Base-by-base conservation (phyloP, 192 early-diverging fungal genomes). In the Coemansia sp. region DNA sequence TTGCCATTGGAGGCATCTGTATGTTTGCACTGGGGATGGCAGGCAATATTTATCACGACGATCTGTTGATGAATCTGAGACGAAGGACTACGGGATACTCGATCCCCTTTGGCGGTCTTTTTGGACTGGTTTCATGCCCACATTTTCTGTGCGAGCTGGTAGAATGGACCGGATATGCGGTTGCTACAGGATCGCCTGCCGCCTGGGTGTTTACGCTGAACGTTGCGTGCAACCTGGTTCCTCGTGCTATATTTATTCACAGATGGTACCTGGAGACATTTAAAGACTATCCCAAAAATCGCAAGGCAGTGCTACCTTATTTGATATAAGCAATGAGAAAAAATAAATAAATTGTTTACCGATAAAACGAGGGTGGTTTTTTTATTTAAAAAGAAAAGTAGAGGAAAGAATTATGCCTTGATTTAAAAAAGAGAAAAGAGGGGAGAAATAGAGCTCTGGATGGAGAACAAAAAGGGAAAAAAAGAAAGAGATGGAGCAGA, bases 91-190 rank as follows among this genome's bases (percentile, higher is more conserved):
- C 18, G 50, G 57, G 63, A 31, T 84, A 84, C 33, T 31, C 48
- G 50, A 48, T 84, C 2, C 83, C 83, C 2, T 31, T 52, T 5
- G 66, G 77, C 48, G 77, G 77, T 1, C 17, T 73, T 62, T 84
- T 80, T 67, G 31, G 34, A 8, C 16, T 73, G 25, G 74, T 84
- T 20, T 80, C 83, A 34, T 79, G 77, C 33, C 83, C 83, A 32
- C 83, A 84, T 63, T 84, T 67, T 57, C 56, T 84, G n/a, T 73
- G 74, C 60, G 83, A 84, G 45, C 20, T 75, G 7, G 60, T 75
- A 11, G 83, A 84, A 36, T 84, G 83, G 83, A 54, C 51, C 0
- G 83, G 83, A 8, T 80, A 62, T 68, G 77, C 77, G 5, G 17
- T 80, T 29, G 56, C 65, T 28, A 74, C 83, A 2, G 67, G 48